A percentile compares a stretch with the other conserved stretches of the same genome.
phyloP scores from a whole-genome alignment of 2,329 filamentous ascomycete species.

The Verticillium alfalfae region DNA sequence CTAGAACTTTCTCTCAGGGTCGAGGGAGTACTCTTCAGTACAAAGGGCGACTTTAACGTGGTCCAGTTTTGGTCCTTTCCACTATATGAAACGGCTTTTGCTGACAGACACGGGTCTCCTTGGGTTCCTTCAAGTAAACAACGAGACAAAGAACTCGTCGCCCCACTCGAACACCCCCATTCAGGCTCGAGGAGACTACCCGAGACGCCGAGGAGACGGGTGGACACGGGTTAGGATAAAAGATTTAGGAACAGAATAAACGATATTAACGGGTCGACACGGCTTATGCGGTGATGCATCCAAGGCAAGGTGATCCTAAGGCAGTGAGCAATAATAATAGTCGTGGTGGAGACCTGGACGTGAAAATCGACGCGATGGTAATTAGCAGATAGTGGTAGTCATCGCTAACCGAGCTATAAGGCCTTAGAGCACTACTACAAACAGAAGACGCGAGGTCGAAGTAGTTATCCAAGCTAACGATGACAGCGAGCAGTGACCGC shows the following conservation, averaged over 20 bases:
- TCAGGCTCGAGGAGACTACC: background rate
- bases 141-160: background rate
- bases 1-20: background rate
- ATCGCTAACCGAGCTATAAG: background rate
- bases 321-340: background rate
- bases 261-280: background rate
- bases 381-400: background rate
- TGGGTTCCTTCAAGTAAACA: background rate
- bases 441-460: background rate
- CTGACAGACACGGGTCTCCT: background rate
- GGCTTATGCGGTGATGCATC: background rate
- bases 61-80: background rate
- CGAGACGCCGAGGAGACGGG: background rate
- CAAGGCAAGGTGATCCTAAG: background rate
- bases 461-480: background rate
- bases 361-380: background rate
- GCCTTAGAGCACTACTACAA: background rate
- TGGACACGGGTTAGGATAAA: background rate
- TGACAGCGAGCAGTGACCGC: background rate
- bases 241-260: background rate
- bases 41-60: background rate
- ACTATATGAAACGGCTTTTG: background rate
- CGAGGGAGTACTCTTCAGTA: background rate
- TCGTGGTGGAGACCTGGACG: background rate
- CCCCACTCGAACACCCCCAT: background rate